Evolutionary conservation across 2,329 filamentous ascomycete genomes (phyloP).

Genomic region (Trichophyton equinum): DNA sequence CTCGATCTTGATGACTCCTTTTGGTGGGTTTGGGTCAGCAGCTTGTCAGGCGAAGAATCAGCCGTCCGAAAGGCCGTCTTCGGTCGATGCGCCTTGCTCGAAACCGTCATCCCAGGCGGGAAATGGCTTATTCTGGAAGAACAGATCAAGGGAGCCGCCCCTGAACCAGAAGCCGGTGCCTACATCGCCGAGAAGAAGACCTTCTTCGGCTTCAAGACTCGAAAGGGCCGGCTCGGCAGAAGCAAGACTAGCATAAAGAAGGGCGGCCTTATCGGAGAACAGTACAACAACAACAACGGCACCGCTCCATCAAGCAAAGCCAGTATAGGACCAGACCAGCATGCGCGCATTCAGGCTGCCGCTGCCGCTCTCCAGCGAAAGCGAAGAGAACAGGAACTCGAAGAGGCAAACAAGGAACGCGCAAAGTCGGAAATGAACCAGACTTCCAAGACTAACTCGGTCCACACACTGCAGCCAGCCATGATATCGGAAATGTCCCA

Average conservation of each 20-base stretch:
- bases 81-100: constrained; percentile 80
- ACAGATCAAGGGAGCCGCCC: constrained; percentile 82
- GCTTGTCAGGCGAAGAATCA: constrained; percentile 82
- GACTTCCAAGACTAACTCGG: constrained; percentile 68
- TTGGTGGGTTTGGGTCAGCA: constrained; percentile 99
- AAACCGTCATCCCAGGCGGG: constrained; percentile 68
- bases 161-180: constrained; percentile 69
- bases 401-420: constrained; percentile 40
- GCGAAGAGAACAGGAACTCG: constrained; percentile 47
- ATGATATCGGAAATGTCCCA: constrained; percentile 79
- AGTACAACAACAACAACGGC: constrained; percentile 39
- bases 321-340: constrained; percentile 79
- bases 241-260: constrained; percentile 60
- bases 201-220: constrained; percentile 71
- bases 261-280: constrained; percentile 36
- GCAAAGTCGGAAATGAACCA: constrained; percentile 43
- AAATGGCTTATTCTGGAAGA: constrained; percentile 95
- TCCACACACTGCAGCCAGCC: constrained; percentile 73
- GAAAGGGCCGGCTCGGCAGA: constrained; percentile 54
- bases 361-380: constrained; percentile 69
- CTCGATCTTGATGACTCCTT: constrained; percentile 89
- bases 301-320: constrained; percentile 56
- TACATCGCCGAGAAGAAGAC: constrained; percentile 95
- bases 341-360: constrained; percentile 83
- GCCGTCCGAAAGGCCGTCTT: constrained; percentile 79